A percentile compares a stretch with the other conserved stretches of the same genome.
These are phyloP conservation scores for Mycena belliarum DNA, from an alignment of 768 basidiomycete species.

Conservation along the genomic window DNA sequence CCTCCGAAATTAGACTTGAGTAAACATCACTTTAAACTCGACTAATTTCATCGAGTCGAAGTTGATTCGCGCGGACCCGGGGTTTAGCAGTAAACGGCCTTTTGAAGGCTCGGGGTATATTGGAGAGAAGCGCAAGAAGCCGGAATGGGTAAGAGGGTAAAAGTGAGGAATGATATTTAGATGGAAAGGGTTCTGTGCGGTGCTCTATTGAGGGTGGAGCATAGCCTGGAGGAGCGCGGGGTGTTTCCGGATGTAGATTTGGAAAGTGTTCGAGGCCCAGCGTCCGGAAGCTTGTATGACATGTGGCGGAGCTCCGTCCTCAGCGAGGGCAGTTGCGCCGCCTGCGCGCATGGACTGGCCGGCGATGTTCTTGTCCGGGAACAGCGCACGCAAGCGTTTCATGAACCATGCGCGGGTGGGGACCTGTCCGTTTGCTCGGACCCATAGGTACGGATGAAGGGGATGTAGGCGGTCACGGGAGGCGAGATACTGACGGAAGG, in stretches of 20 bases:
- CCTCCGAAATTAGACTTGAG: no score
- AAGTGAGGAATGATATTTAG: no score
- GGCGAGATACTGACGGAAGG: neutral
- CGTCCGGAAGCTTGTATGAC: conserved; percentile 33
- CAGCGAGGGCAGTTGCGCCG: conserved; percentile 35
- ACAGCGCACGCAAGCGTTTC: conserved; percentile 12
- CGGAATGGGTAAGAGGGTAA: no score
- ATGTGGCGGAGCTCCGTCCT: conserved; percentile 25
- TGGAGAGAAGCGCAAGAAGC: no score
- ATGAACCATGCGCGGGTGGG: conserved; percentile 4
- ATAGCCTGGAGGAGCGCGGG: conserved; percentile 26
- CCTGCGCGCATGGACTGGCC: conserved; percentile 37
- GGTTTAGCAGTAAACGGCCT: no score
- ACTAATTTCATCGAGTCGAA: no score
- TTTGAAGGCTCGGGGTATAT: no score
- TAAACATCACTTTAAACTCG: no score
- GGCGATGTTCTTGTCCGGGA: conserved; percentile 18
- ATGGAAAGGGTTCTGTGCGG: no score
- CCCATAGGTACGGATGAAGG: neutral
- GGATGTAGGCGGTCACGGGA: neutral
- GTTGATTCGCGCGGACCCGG: no score
- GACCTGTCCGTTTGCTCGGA: neutral
- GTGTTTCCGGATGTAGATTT: conserved; percentile 34
- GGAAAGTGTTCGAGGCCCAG: conserved; percentile 34
- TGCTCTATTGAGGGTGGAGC: neutral